Evolutionary conservation across 2,329 filamentous ascomycete species (phyloP), one percentile per base, ranked within the genome.

Genomic region (Dactylonectria estremocensis): DNA sequence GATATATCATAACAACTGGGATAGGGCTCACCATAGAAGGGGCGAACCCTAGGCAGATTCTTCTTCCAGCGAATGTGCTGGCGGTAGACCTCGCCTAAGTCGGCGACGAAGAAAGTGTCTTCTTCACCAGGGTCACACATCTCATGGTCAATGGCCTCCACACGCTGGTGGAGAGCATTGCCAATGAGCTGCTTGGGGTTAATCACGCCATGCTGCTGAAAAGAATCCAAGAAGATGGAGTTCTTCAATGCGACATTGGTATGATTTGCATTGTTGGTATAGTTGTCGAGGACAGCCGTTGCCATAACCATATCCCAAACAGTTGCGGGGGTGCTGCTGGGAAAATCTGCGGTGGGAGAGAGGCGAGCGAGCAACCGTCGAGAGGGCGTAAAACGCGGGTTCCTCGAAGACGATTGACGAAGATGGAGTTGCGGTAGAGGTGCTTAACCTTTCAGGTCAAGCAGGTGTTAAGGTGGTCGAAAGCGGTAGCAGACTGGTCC

Each of bases 31-130:
- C 94, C 94, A 85, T 98, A 99, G 79, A 98, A 98, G 48, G 96
- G 96, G 85, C 95, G 96, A 82, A 99, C 93, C 76, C 95, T 92
- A 75, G 91, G 90, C 78, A 99, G 86, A 80, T 97, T 95, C 87
- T 92, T 90, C 90, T 98, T 98, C 96, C 96, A 99, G 83, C 95
- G 93, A 81, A 98, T 86, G 79, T 98, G 95, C 90, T 99, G 96
- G 84, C 96, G 94, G 85, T 99, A 99, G 80, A 99, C 93, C 86
- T 98, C 95, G 83, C 96, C 96, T 78, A 99, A 91, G 85, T 99
- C 96, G 77, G 95, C 95, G 76, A 99, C 95, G 84, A 97, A 99
- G 85, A 99, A 99, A 67, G 96, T 93, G 84, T 98, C 96, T 85
- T 99, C 96, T 65, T 97, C 96, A 74, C 96, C 96, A 57, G 95